A percentile compares a stretch with the other conserved stretches of the same genome.
Evolutionary conservation across 768 basidiomycete species (phyloP).

Genomic region (Lyophyllum semitale): DNA sequence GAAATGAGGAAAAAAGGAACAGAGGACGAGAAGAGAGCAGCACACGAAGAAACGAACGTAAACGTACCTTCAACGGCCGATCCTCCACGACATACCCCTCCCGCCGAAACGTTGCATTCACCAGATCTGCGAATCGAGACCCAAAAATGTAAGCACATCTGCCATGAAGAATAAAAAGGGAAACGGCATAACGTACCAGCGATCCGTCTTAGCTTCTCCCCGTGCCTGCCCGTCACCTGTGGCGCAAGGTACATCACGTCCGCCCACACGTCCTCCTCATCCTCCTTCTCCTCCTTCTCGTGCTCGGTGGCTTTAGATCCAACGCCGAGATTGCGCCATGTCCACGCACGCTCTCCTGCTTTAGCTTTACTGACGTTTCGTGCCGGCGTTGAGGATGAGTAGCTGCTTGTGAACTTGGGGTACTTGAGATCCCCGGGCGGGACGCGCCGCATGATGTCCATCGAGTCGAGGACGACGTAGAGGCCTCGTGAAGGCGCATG

Average conservation of each 20-base stretch:
- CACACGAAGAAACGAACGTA: not conserved
- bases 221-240: slow-evolving; percentile 27
- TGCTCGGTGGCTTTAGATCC: too few species aligned
- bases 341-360: too few species aligned
- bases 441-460: slow-evolving; percentile 46
- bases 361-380: too few species aligned
- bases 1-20: not conserved
- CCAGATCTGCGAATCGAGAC: slow-evolving; percentile 35
- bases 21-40: not conserved
- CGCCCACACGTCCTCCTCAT: slow-evolving; percentile 37
- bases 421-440: not conserved
- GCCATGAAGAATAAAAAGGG: not conserved
- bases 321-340: too few species aligned
- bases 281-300: too few species aligned
- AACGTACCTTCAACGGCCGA: slow-evolving; percentile 51
- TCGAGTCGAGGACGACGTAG: slow-evolving; percentile 40
- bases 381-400: not conserved
- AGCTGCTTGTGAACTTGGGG: too few species aligned
- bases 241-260: slow-evolving; percentile 64
- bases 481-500: slow-evolving; percentile 5
- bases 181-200: slow-evolving; percentile 32
- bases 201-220: slow-evolving; percentile 25
- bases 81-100: slow-evolving; percentile 46
- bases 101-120: slow-evolving; percentile 38
- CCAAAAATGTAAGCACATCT: not conserved